Evolutionary conservation across 2,329 filamentous ascomycete species (phyloP), one percentile per base, ranked within the genome.

Genomic region (Colletotrichum siamense): DNA sequence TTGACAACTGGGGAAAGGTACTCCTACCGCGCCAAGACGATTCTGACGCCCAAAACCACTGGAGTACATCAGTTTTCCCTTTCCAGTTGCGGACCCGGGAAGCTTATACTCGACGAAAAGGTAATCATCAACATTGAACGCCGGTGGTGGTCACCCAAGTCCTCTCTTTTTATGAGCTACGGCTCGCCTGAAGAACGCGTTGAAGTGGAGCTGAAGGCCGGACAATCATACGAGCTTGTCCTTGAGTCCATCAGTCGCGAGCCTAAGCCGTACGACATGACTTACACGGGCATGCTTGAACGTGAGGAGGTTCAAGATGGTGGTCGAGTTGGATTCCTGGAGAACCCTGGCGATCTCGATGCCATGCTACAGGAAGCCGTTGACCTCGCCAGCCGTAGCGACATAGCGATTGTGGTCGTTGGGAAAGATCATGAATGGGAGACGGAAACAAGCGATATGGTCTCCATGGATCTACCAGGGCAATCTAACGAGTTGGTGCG

Each of bases 321-420:
- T n/a, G 39, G 39, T 3, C 18, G 39, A 6, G 5, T 44, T 6
- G 39, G 39, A 12, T 44, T 44, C 18, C 39, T 44, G 39, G 39
- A 44, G 39, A 44, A 44, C 9, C 39, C 39, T 18, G 39, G 39
- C 39, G 18, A 44, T n/a, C 18, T 12, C 9, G 39, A n/a, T n/a
- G 39, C 39, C 39, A n/a, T n/a, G 39, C 9, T 44, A 10, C 39
- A 12, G 0, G 39, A 44, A 0, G 18, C 18, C 9, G 9, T 44
- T 44, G 39, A 44, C 9, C 5, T 44, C 9, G 39, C 39, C 39
- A 6, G 39, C 39, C 18, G 18, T 0, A 44, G 39, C 39, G 39
- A 44, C 18, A 1, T 44, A 44, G 39, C 9, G 2, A 1, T 44
- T 1, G 39, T 44, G 0, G 39, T 44, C 0, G 39, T 44, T 10